Percentiles rank a stretch among this genome's conserved stretches.
Conservation (phyloP, 208 protist species). For the Crithidia acanthocephali region DNA sequence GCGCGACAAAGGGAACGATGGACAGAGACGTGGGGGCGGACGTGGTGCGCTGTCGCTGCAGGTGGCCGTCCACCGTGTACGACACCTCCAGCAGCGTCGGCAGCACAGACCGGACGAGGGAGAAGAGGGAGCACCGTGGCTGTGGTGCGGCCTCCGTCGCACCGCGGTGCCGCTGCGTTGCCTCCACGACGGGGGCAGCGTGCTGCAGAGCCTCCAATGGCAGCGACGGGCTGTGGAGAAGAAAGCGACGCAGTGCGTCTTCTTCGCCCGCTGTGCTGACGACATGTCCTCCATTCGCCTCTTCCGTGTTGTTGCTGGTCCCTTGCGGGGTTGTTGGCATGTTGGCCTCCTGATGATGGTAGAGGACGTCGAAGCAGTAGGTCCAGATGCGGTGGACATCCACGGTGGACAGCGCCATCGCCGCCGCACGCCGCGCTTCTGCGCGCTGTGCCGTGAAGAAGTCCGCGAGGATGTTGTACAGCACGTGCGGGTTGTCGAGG, state of each 20-base stretch:
- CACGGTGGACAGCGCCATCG: conserved; percentile 16
- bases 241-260: conserved; percentile 12
- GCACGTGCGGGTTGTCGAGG: conserved; percentile 11
- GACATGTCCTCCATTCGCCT: background rate
- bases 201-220: conserved; percentile 33
- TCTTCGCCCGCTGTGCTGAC: background rate
- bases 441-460: conserved; percentile 49
- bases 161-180: background rate
- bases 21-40: conserved; percentile 26
- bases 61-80: conserved; percentile 45
- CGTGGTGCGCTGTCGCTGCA: conserved; percentile 26
- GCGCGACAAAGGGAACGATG: conserved; percentile 45
- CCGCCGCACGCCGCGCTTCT: conserved; percentile 24
- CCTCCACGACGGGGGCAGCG: background rate
- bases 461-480: conserved; percentile 52
- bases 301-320: background rate
- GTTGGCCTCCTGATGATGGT: too few relatives aligned
- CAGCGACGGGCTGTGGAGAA: conserved; percentile 24
- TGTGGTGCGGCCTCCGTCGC: background rate
- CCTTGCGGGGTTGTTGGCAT: too few relatives aligned
- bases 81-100: conserved; percentile 58
- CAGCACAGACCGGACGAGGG: conserved; percentile 31
- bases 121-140: conserved; percentile 18
- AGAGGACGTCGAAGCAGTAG: conserved; percentile 19
- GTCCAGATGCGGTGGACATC: conserved; percentile 37